Evolutionary conservation across 495 filamentous ascomycete species (phyloP).

Genomic region (Letharia columbiana): DNA sequence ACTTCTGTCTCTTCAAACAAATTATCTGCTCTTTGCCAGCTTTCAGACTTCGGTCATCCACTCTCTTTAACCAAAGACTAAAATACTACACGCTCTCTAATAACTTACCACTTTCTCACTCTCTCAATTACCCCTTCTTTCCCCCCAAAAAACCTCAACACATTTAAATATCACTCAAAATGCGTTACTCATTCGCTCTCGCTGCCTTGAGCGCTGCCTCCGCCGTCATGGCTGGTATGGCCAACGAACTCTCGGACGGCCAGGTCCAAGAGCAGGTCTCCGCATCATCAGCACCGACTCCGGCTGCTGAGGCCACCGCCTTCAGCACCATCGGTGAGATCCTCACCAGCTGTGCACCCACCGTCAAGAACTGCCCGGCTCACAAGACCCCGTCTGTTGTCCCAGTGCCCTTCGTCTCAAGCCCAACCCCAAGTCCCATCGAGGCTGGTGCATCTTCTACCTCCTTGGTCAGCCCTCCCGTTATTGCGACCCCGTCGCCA

Average conservation of each 20-base stretch:
- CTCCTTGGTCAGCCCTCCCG: conserved; percentile 19
- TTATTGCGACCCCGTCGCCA: conserved; percentile 9
- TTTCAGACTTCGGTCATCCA: conserved; percentile 47
- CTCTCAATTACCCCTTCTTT: neutral
- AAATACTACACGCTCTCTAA: conserved; percentile 39
- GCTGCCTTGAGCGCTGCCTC: conserved; percentile 42
- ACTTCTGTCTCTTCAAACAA: conserved; percentile 13
- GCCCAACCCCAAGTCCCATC: neutral
- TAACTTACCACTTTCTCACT: conserved; percentile 15
- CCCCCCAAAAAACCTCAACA: conserved; percentile 15
- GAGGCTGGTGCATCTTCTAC: conserved; percentile 7
- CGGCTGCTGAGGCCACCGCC: conserved; percentile 35
- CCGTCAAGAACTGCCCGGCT: conserved; percentile 35
- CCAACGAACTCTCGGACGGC: conserved; percentile 23
- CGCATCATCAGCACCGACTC: neutral
- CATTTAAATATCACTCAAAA: conserved; percentile 38
- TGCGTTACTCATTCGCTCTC: conserved; percentile 46
- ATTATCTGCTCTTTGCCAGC: conserved; percentile 33
- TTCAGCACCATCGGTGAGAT: conserved; percentile 48
- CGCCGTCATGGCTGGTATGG: conserved; percentile 19
- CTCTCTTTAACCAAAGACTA: conserved; percentile 39
- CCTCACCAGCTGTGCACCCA: conserved; percentile 52
- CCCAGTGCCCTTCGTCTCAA: conserved; percentile 5
- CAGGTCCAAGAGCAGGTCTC: conserved; percentile 23
- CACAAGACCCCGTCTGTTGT: conserved; percentile 16